Conservation (phyloP, 2,329 filamentous ascomycete species). For the Alternaria brassicae region DNA sequence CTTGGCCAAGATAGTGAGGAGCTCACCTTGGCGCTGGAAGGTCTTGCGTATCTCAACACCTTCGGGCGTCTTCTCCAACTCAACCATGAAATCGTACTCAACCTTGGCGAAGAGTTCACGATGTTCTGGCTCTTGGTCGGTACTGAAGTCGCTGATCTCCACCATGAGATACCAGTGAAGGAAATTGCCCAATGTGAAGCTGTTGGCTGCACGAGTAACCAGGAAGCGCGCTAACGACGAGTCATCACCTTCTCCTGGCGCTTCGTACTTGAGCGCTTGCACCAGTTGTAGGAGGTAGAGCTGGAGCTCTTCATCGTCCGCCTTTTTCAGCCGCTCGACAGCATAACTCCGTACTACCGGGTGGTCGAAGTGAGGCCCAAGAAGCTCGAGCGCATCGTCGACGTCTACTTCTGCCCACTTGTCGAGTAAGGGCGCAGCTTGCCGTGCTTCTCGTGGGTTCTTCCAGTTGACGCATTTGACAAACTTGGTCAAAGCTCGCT, state of each 20-base stretch:
- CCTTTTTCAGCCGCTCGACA: conserved; percentile 87
- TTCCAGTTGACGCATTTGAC: conserved; percentile 97
- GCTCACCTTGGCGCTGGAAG: conserved; percentile 84
- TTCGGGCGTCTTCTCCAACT: conserved; percentile 74
- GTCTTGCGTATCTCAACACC: conserved; percentile 77
- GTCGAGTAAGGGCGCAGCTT: conserved; percentile 86
- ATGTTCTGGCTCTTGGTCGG: conserved; percentile 75
- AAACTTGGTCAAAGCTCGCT: conserved; percentile 87
- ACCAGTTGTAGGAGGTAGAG: conserved; percentile 93
- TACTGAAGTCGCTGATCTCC: conserved; percentile 84
- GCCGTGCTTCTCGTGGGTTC: conserved; percentile 81
- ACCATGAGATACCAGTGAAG: conserved; percentile 99
- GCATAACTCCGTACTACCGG: conserved; percentile 88
- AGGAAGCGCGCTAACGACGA: conserved; percentile 90
- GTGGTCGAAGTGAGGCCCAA: conserved; percentile 92
- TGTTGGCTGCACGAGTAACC: conserved; percentile 84
- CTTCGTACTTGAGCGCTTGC: conserved; percentile 82
- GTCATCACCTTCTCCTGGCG: conserved; percentile 67
- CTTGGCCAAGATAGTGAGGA: conserved; percentile 84
- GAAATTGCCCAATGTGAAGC: conserved; percentile 91
- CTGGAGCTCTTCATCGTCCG: conserved; percentile 89
- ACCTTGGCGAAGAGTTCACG: conserved; percentile 90
- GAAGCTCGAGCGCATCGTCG: conserved; percentile 91
- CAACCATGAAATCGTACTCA: conserved; percentile 94
- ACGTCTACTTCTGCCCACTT: conserved; percentile 98